These are phyloP conservation scores for Teratosphaeria pseudoeucalypti DNA, from an alignment of 2,329 filamentous ascomycete genomes.

Conservation along the genomic window DNA sequence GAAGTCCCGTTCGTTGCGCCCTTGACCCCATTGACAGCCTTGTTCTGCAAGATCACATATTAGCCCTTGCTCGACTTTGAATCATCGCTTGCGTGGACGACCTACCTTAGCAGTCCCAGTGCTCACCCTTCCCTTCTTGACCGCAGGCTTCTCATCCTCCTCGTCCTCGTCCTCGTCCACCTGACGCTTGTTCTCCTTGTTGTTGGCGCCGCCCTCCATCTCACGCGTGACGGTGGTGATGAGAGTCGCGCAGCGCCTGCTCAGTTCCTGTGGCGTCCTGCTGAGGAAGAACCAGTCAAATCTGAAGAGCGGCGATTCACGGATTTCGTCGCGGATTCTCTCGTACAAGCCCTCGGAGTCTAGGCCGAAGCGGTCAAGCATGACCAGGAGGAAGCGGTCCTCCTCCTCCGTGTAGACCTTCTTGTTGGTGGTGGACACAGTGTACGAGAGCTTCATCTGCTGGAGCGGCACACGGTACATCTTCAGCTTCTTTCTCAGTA, in stretches of 20 bases:
- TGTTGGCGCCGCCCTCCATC: slow-evolving; percentile 56
- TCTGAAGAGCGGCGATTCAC: slow-evolving; percentile 85
- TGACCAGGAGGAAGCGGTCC: slow-evolving; percentile 86
- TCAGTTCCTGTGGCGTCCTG: slow-evolving; percentile 83
- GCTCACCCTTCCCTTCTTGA: slow-evolving; percentile 87
- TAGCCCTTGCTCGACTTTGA: slow-evolving; percentile 4
- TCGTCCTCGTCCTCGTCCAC: slow-evolving; percentile 81
- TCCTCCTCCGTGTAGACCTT: slow-evolving; percentile 99
- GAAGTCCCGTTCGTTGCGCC: slow-evolving; percentile 67
- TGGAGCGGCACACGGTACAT: slow-evolving; percentile 96
- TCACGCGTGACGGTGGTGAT: slow-evolving; percentile 91
- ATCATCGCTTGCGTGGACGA: slow-evolving; percentile 4
- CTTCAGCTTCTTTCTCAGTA: slow-evolving; percentile 88
- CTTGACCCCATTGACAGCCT: slow-evolving; percentile 83
- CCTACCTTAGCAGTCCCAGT: slow-evolving; percentile 58
- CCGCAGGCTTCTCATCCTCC: slow-evolving; percentile 65
- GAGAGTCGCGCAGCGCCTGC: slow-evolving; percentile 83
- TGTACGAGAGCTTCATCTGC: slow-evolving; percentile 98
- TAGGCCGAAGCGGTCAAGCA: slow-evolving; percentile 84
- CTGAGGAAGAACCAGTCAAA: slow-evolving; percentile 99
- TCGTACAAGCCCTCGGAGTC: slow-evolving; percentile 88
- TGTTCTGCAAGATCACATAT: slow-evolving; percentile 54
- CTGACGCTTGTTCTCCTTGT: slow-evolving; percentile 53
- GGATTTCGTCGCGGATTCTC: slow-evolving; percentile 91
- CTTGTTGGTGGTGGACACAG: slow-evolving; percentile 97